Conservation (phyloP, 805 yeast species). For the Scheffersomyces ergatensis region DNA sequence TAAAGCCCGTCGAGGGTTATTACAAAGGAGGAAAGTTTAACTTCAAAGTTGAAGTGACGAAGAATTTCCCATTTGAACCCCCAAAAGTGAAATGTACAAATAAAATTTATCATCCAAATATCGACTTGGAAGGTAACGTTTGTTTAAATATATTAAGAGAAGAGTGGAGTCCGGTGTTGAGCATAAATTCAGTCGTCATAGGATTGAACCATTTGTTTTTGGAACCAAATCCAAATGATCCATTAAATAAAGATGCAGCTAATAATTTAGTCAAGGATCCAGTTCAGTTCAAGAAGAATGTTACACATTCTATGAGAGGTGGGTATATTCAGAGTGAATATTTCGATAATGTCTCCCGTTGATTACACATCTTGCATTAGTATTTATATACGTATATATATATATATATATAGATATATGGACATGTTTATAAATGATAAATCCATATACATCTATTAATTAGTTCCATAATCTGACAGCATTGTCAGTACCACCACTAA, state of each 20-base stretch:
- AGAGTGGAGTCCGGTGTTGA: constrained; percentile 95
- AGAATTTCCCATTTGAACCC: constrained; percentile 86
- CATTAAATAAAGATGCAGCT: constrained; percentile 90
- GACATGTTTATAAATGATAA: too few relatives aligned
- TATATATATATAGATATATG: too few relatives aligned
- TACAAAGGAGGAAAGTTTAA: constrained; percentile 67
- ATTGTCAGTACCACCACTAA: constrained; percentile 63
- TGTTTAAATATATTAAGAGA: constrained; percentile 89
- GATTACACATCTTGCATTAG: too few relatives aligned
- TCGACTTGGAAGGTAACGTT: constrained; percentile 85
- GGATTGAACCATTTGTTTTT: constrained; percentile 83
- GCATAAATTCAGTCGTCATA: constrained; percentile 73
- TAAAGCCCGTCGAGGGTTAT: constrained; percentile 71
- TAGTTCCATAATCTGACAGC: constrained; percentile 55
- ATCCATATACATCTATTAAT: too few relatives aligned
- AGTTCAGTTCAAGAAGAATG: constrained; percentile 52
- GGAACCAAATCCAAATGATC: constrained; percentile 91
- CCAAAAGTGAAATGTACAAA: constrained; percentile 76
- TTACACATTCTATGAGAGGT: constrained; percentile 70
- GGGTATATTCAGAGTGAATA: constrained; percentile 51
- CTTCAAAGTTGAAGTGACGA: constrained; percentile 64
- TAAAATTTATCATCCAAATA: constrained; percentile 89
- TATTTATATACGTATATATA: too few relatives aligned
- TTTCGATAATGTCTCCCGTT: constrained; percentile 67
- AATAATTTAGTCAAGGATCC: constrained; percentile 40